Base-by-base conservation (phyloP, 2,329 filamentous ascomycete species). In the Sporothrix humicola region DNA sequence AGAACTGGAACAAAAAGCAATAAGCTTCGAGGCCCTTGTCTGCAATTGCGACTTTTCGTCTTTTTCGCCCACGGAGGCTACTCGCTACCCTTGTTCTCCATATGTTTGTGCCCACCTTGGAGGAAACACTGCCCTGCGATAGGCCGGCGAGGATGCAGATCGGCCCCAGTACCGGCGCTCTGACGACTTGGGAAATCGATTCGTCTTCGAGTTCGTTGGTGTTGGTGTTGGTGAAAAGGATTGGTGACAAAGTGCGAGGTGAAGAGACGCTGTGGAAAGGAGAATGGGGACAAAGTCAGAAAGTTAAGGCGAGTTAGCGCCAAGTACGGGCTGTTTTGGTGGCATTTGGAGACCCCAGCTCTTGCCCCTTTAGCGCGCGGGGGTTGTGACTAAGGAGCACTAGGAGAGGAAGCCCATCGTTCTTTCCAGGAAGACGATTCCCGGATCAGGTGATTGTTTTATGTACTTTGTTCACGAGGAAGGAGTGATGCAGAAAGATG, bases 361-460 rank as follows among this genome's bases (percentile, higher is more conserved):
- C 54, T 71, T 63, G 65, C 46, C 58, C 15, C 26, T 23, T 66
- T 72, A 72, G 70, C 70, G 70, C 65, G 59, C 59, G 70, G 70
- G 70, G 58, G 20, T 65, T 23, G 46, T 48, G 26, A 50, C 48
- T 52, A 37, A 68, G 44, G 23, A 31, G 26, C 48, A 54, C 59
- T 56, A 56, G 54, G 20, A 46, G 26, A 20, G 17, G 26, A 54
- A 37, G 50, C 3, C 46, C 23, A 9, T 48, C 56, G 23, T 26
- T 71, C n/a, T 52, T 48, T 26, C 48, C 59, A 56, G 70, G 70
- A 72, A 65, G 70, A 72, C 58, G 58, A 66, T 65, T 72, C 46
- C 70, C 70, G 58, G 59, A 54, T 61, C 50, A 54, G 52, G 65
- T 54, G 26, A 37, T 13, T 23, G 63, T 31, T 23, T 26, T 3